Conservation (phyloP, 2,329 filamentous ascomycete species). For the Aureobasidium sp. region DNA sequence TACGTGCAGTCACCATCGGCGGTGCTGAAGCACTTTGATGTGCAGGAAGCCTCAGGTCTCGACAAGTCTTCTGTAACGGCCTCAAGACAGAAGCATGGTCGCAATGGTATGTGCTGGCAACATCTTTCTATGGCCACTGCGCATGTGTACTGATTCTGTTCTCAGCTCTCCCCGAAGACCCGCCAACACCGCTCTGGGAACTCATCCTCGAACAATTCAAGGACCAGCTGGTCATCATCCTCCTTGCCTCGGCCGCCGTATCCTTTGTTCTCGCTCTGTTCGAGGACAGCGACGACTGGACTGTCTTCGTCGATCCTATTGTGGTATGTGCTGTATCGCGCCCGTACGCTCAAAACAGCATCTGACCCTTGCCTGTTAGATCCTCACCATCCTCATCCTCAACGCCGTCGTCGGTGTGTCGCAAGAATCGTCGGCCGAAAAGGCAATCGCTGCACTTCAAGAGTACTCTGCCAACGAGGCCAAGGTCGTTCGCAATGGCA, state of each 20-base stretch:
- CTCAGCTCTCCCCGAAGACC: conserved; percentile 72
- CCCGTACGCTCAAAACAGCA: background rate
- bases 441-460: conserved; percentile 94
- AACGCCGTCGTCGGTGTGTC: conserved; percentile 97
- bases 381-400: conserved; percentile 90
- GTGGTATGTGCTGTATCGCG: conserved; percentile 57
- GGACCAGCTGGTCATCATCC: conserved; percentile 92
- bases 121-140: background rate
- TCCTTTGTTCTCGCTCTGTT: conserved; percentile 91
- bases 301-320: conserved; percentile 89
- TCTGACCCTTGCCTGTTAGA: conserved; percentile 44
- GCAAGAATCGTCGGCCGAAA: conserved; percentile 96
- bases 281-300: conserved; percentile 89
- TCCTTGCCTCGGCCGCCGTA: conserved; percentile 84
- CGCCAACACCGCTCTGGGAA: conserved; percentile 91
- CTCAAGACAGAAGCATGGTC: conserved; percentile 28
- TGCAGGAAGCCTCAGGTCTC: conserved; percentile 27
- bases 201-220: conserved; percentile 98
- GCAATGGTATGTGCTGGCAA: conserved; percentile 25
- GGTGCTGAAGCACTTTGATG: conserved; percentile 30
- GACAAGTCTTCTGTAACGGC: conserved; percentile 24
- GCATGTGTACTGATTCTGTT: conserved; percentile 16
- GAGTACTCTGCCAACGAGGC: conserved; percentile 99
- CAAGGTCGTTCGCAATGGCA: conserved; percentile 81
- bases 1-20: conserved; percentile 27